phyloP scores from a whole-genome alignment of 2,329 filamentous ascomycete species.

The Didymella segeticola region DNA sequence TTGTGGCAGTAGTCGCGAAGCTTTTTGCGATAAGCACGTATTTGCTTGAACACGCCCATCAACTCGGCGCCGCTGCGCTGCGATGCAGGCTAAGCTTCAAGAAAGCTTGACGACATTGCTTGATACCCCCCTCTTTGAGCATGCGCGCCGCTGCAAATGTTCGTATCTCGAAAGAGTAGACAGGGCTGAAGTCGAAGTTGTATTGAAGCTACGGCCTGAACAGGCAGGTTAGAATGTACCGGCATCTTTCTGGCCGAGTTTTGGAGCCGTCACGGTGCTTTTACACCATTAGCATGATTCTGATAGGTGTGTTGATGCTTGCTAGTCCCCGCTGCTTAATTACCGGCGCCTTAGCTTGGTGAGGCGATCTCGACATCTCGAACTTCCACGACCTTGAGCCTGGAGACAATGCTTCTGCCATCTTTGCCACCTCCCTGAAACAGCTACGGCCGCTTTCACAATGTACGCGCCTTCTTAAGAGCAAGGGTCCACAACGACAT shows the following conservation, averaged over 20 bases:
- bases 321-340: not conserved
- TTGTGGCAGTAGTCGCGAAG: conserved; percentile 10
- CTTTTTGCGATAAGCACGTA: conserved; percentile 13
- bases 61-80: not conserved
- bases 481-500: not conserved
- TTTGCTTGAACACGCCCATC: conserved; percentile 1
- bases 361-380: conserved; percentile 4
- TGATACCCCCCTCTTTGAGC: conserved; percentile 18
- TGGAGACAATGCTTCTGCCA: not conserved
- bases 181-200: not conserved
- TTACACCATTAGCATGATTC: not conserved
- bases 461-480: conserved; percentile 2
- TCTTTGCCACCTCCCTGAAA: conserved; percentile 31
- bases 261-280: not conserved
- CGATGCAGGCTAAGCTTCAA: conserved; percentile 22
- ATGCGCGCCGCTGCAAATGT: conserved; percentile 2
- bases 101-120: conserved; percentile 24
- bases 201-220: conserved; percentile 12
- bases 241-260: conserved; percentile 12
- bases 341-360: not conserved
- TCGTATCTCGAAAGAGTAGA: not conserved
- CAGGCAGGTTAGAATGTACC: conserved; percentile 23
- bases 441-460: conserved; percentile 13
- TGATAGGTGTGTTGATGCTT: conserved; percentile 3
- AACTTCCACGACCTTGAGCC: conserved; percentile 1